Conservation (phyloP, 495 filamentous ascomycete species). For the Talaromyces stipitatus region DNA sequence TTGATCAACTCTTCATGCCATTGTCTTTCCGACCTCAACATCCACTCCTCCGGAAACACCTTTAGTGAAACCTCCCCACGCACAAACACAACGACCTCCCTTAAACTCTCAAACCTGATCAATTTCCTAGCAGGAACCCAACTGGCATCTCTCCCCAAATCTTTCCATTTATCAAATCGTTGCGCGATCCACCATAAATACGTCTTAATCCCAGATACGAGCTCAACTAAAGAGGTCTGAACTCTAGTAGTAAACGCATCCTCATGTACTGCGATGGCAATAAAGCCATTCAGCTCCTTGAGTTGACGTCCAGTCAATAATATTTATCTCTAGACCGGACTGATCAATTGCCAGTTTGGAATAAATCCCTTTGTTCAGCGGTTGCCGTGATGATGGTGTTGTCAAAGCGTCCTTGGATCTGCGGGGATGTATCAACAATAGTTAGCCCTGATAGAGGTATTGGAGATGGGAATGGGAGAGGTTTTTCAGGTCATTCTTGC, state of each 20-base stretch:
- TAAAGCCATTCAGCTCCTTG: background rate
- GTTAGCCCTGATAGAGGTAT: no score
- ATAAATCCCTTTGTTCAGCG: background rate
- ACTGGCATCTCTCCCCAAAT: background rate
- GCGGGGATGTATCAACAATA: no score
- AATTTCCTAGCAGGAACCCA: background rate
- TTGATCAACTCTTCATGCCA: background rate
- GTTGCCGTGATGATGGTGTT: background rate
- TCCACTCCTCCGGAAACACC: background rate
- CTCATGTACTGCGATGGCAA: background rate
- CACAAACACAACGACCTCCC: background rate
- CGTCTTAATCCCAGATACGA: background rate
- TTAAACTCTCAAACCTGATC: background rate
- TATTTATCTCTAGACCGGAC: background rate
- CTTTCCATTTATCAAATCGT: background rate
- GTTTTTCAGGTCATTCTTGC: no score
- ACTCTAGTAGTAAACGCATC: background rate
- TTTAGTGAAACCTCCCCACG: background rate
- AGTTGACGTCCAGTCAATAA: background rate
- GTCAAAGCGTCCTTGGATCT: no score
- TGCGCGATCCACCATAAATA: background rate
- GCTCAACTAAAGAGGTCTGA: background rate
- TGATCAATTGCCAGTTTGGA: background rate
- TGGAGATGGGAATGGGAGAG: no score
- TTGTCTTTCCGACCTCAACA: background rate